Conservation (phyloP, 495 filamentous ascomycete species). For the Lasiosphaeria hispida region DNA sequence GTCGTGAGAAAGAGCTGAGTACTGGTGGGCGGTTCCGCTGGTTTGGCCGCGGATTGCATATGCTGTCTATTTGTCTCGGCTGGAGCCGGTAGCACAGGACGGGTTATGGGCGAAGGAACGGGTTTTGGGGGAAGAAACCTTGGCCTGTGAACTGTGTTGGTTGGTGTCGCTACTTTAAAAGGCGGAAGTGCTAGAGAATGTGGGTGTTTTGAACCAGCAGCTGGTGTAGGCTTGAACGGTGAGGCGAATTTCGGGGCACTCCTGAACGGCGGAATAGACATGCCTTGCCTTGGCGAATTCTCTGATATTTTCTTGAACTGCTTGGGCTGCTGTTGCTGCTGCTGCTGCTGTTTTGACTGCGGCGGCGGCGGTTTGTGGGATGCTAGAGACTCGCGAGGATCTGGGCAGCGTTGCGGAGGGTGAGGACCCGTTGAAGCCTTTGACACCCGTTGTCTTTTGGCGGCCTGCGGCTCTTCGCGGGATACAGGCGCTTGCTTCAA, state of each 20-base stretch:
- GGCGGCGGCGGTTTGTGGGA: too few relatives aligned
- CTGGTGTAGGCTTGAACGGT: too few relatives aligned
- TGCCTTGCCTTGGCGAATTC: too few relatives aligned
- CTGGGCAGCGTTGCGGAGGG: too few relatives aligned
- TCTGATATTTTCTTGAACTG: too few relatives aligned
- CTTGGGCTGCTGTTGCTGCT: too few relatives aligned
- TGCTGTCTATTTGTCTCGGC: not conserved
- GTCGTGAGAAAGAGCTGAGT: constrained; percentile 45
- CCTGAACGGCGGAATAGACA: not conserved
- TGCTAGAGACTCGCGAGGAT: too few relatives aligned
- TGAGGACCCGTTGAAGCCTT: too few relatives aligned
- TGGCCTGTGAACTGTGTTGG: constrained; percentile 9
- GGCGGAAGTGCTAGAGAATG: not conserved
- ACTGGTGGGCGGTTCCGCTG: constrained; percentile 27
- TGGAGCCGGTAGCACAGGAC: not conserved
- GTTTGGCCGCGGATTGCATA: not conserved
- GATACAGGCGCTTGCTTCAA: too few relatives aligned
- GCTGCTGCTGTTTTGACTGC: too few relatives aligned
- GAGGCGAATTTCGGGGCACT: not conserved
- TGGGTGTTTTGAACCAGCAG: not conserved
- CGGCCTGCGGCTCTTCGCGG: too few relatives aligned
- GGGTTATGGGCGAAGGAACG: not conserved
- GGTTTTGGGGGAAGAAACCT: constrained; percentile 15
- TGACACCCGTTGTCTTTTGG: too few relatives aligned
- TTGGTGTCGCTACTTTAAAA: constrained; percentile 12